A percentile compares a stretch with the other conserved stretches of the same genome.
phyloP scores from a whole-genome alignment of 108 stramenopile genomes.

The Cylindrotheca closterium region DNA sequence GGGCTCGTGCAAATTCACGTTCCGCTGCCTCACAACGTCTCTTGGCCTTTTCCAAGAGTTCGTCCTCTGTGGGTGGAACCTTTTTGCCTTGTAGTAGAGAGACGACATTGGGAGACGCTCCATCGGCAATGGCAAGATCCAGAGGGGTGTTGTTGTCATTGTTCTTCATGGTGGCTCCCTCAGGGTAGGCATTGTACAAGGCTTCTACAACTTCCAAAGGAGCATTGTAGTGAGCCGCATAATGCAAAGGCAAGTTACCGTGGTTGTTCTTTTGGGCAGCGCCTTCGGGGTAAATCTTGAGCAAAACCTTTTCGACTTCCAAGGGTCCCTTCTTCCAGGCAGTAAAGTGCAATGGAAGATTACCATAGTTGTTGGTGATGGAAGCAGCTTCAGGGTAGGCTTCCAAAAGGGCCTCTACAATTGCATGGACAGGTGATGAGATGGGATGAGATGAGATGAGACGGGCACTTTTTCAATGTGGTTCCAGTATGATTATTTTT shows the following conservation, averaged over 20 bases:
- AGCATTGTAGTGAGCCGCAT: slow-evolving; percentile 85
- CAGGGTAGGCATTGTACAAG: slow-evolving; percentile 82
- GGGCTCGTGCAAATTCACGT: slow-evolving; percentile 27
- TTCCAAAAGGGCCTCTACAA: slow-evolving; percentile 71
- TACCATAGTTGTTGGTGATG: slow-evolving; percentile 78
- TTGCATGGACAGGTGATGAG: too few relatives aligned
- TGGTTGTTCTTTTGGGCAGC: slow-evolving; percentile 86
- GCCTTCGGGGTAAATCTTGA: slow-evolving; percentile 74
- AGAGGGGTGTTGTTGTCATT: slow-evolving; percentile 92
- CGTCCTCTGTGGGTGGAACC: slow-evolving; percentile 74
- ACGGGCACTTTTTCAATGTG: too few relatives aligned
- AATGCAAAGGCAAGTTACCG: slow-evolving; percentile 81
- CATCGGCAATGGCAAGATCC: slow-evolving; percentile 77
- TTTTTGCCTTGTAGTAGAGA: slow-evolving; percentile 86
- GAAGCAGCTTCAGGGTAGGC: slow-evolving; percentile 79
- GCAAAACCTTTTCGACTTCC: slow-evolving; percentile 74
- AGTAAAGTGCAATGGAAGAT: slow-evolving; percentile 86
- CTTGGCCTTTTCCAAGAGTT: slow-evolving; percentile 78
- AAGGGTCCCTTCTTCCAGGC: slow-evolving; percentile 87
- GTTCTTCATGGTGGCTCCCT: slow-evolving; percentile 85
- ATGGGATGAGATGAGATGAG: too few relatives aligned
- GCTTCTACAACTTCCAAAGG: slow-evolving; percentile 70
- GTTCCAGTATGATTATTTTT: too few relatives aligned
- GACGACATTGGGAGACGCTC: slow-evolving; percentile 57
- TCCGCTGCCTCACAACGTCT: slow-evolving; percentile 75